Evolutionary conservation across 2,329 filamentous ascomycete genomes (phyloP).

Genomic region (Davidsoniella virescens): DNA sequence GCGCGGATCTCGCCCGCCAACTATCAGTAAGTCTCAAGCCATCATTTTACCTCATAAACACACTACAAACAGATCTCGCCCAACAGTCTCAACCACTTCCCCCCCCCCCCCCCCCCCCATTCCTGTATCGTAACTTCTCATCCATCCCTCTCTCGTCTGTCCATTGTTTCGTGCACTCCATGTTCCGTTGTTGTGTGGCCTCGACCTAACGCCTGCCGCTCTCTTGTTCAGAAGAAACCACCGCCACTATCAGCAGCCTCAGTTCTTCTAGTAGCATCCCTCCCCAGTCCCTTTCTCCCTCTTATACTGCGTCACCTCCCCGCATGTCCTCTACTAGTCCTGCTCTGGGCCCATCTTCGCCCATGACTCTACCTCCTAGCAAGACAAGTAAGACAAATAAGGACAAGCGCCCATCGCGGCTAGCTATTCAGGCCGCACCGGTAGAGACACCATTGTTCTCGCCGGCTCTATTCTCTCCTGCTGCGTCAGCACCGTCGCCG

Average conservation of each 20-base stretch:
- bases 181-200: background rate
- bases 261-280: background rate
- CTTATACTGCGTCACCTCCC: background rate
- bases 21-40: constrained; percentile 7
- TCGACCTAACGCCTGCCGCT: constrained; percentile 6
- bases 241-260: constrained; percentile 5
- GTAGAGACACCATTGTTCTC: background rate
- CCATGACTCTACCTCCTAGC: background rate
- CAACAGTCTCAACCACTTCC: background rate
- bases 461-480: constrained; percentile 3
- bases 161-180: background rate
- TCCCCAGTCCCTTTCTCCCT: background rate
- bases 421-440: background rate
- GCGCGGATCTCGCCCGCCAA: background rate
- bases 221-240: constrained; percentile 4
- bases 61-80: background rate
- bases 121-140: background rate
- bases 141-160: background rate
- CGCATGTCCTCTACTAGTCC: background rate
- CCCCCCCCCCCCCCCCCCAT: too few relatives aligned
- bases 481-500: background rate
- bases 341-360: background rate
- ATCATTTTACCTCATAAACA: background rate
- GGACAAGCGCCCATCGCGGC: too few relatives aligned
- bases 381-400: background rate